Conservation (phyloP, 129 eudicot species). For the Artemisia annua region DNA sequence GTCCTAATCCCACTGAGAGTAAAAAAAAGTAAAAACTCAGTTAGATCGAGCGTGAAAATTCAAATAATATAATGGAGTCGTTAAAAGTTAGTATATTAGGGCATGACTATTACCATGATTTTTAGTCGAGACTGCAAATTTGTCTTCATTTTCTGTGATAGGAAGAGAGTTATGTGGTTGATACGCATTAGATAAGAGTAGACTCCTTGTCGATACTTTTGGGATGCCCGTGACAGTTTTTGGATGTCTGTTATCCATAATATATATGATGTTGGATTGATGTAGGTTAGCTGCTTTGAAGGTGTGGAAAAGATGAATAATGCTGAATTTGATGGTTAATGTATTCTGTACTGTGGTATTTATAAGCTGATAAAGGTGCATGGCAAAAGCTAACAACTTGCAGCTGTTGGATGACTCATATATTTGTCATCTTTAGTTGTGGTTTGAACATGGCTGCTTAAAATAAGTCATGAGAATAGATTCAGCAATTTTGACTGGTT, state of each 20-base stretch:
- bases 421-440: not conserved
- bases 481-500: too few relatives aligned
- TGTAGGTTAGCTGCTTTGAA: not conserved
- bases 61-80: not conserved
- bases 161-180: conserved; percentile 18
- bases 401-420: conserved; percentile 33
- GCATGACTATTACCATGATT: not conserved
- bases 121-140: conserved; percentile 5
- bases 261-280: not conserved
- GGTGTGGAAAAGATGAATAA: not conserved
- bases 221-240: conserved; percentile 4
- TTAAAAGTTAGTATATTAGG: not conserved
- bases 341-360: conserved; percentile 19
- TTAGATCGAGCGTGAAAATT: not conserved
- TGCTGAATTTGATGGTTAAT: conserved; percentile 9
- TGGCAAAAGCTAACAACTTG: conserved; percentile 8
- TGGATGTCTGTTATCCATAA: conserved; percentile 25
- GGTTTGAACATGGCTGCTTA: too few relatives aligned
- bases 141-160: not conserved
- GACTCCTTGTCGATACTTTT: conserved; percentile 21
- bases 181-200: conserved; percentile 20
- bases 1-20: conserved; percentile 27
- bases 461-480: too few relatives aligned
- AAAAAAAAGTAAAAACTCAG: not conserved
- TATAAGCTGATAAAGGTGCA: conserved; percentile 23